These are phyloP conservation scores for Ulvella scutata DNA, from an alignment of 139 green algal genomes.

Conservation along the genomic window DNA sequence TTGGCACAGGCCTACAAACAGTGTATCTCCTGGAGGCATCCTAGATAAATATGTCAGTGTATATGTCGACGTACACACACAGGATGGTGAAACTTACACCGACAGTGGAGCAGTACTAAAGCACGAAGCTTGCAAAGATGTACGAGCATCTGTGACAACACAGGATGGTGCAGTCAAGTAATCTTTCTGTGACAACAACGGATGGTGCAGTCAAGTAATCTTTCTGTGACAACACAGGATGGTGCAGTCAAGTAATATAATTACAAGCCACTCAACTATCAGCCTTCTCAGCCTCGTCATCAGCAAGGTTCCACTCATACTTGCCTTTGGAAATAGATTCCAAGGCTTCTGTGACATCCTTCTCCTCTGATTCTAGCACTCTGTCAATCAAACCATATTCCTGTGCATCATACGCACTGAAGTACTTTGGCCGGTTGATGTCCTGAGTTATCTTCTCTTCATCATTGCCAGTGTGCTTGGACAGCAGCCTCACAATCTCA, in stretches of 20 bases:
- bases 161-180: background rate
- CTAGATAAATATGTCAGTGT: too few species aligned
- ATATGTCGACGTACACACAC: too few species aligned
- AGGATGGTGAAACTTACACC: too few species aligned
- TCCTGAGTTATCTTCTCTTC: constrained; percentile 67
- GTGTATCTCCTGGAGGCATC: too few species aligned
- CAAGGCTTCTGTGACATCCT: background rate
- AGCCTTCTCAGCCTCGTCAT: background rate
- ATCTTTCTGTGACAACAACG: too few species aligned
- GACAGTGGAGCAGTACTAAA: too few species aligned
- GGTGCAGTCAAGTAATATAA: background rate
- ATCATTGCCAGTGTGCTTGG: constrained; percentile 57
- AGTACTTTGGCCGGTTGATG: constrained; percentile 78
- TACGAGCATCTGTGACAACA: background rate
- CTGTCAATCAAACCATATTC: constrained; percentile 90
- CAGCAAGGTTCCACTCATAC: background rate
- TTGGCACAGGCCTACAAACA: too few species aligned
- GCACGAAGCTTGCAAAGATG: too few species aligned
- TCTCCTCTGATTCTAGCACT: constrained; percentile 23
- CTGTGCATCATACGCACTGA: constrained; percentile 76
- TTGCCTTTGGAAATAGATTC: background rate
- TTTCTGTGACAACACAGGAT: background rate
- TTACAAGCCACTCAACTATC: background rate
- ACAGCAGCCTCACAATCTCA: constrained; percentile 34
- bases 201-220: too few species aligned